phyloP scores from a whole-genome alignment of 73 alveolate species.

The Symbiodinium pilosum region DNA sequence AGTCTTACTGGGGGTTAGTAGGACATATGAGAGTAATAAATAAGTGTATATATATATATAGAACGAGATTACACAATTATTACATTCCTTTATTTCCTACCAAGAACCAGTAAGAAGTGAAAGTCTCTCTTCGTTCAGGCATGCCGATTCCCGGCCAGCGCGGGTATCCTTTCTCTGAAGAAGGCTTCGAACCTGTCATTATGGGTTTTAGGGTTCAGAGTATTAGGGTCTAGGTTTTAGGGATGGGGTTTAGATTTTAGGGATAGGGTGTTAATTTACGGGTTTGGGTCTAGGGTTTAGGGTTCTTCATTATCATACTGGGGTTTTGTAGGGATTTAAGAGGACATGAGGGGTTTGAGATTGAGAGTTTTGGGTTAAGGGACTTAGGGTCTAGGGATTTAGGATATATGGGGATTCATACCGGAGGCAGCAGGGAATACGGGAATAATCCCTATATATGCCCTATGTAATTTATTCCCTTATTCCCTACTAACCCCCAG shows the following conservation, averaged over 20 bases:
- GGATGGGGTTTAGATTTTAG: not conserved
- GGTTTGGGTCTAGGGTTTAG: not conserved
- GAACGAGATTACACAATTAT: too few relatives aligned
- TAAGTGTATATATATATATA: too few relatives aligned
- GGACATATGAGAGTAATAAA: too few relatives aligned
- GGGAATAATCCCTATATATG: too few relatives aligned
- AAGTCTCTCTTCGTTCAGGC: too few relatives aligned
- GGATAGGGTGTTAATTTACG: not conserved
- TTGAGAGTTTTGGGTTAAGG: not conserved
- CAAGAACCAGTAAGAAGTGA: too few relatives aligned
- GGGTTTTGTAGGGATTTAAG: not conserved
- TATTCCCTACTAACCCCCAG: too few relatives aligned
- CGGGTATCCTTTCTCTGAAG: constrained; percentile 36
- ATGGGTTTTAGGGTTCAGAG: not conserved
- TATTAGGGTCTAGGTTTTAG: not conserved
- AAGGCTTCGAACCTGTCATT: not conserved
- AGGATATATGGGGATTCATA: too few relatives aligned
- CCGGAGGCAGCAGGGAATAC: too few relatives aligned
- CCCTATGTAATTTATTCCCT: too few relatives aligned
- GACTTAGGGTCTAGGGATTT: not conserved
- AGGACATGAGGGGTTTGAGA: not conserved
- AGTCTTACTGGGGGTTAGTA: too few relatives aligned
- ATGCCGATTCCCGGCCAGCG: constrained; percentile 60
- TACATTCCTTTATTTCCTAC: too few relatives aligned
- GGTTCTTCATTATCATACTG: not conserved